Evolutionary conservation across 768 basidiomycete species (phyloP), one percentile per base, ranked within the genome.

Genomic region (Phaeotremella skinneri): DNA sequence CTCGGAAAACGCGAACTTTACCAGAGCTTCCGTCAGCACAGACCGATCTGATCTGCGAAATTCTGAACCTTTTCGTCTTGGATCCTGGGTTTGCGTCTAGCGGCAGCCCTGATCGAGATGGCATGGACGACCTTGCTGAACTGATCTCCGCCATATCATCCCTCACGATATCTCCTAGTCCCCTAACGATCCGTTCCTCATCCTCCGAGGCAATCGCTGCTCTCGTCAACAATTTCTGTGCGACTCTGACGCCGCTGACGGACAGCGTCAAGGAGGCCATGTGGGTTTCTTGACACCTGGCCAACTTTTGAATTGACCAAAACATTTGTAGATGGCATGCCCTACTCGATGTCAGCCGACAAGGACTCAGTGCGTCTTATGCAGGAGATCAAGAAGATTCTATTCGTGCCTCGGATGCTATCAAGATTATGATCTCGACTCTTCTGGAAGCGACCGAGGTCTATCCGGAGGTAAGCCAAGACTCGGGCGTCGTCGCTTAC

Each of bases 331-430:
- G 70, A 20, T 73, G 71, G 64, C 59, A 61, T 23, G 49, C 63
- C 14, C 49, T 67, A 2, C 34, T 63, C 1, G 69, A 73, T 58
- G 59, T 55, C 4, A 47, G 61, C 11, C 56, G 69, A 16, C 69
- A 70, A 45, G 53, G 49, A 1, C 51, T 73, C 3, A 62, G 51
- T 49, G 63, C 66, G 17, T 67, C 67, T 23, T 67, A 70, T 25
- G 39, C 39, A n/a, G 56, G 62, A 2, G 64, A 69, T 26, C 52
- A 48, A 17, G 63, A 65, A 25, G 63, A 62, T 20, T 50, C 66
- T 2, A 54, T 49, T 16, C 11, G 26, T 4, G 48, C 67, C 16
- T 58, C 60, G 27, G 52, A 41, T 11, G 53, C 61, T 1, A 37
- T 69, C 25, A 55, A 64, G 6, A 45, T 45, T 1, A 59, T 59